These are phyloP conservation scores for Nicotiana benthamiana DNA, from an alignment of 257 asterid genomes.

Conservation along the genomic window DNA sequence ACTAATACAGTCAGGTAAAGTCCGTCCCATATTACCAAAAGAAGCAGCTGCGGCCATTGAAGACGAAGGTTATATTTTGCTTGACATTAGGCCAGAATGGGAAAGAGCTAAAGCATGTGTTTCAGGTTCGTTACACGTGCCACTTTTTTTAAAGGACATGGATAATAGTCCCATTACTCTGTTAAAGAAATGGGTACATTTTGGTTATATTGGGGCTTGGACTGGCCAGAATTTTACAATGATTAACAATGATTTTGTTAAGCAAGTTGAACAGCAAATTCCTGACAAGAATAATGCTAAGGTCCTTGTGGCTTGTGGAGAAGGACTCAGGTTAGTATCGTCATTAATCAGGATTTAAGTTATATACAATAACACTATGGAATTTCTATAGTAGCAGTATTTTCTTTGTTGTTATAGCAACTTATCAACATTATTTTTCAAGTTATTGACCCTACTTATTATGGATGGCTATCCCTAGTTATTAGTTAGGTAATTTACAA, in stretches of 20 bases:
- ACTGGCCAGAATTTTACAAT: conserved; percentile 77
- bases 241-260: conserved; percentile 52
- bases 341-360: neutral
- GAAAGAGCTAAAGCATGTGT: conserved; percentile 84
- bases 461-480: too few species aligned
- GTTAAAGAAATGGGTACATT: conserved; percentile 92
- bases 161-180: conserved; percentile 64
- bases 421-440: too few species aligned
- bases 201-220: conserved; percentile 88
- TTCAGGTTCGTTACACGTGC: conserved; percentile 72
- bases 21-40: conserved; percentile 59
- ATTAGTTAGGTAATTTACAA: too few species aligned
- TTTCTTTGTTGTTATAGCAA: too few species aligned
- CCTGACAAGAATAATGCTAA: conserved; percentile 62
- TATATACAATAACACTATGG: too few species aligned
- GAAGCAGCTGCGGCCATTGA: conserved; percentile 63
- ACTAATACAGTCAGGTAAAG: conserved; percentile 66
- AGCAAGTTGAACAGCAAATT: conserved; percentile 42
- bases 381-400: too few species aligned
- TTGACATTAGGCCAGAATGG: conserved; percentile 89
- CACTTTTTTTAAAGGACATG: conserved; percentile 69
- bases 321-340: conserved; percentile 59
- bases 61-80: conserved; percentile 56
- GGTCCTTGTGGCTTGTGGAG: conserved; percentile 88
- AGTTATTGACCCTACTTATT: too few species aligned